Evolutionary conservation across 2,329 filamentous ascomycete species (phyloP), one percentile per base, ranked within the genome.

Genomic region (Camptophora hylomeconis): DNA sequence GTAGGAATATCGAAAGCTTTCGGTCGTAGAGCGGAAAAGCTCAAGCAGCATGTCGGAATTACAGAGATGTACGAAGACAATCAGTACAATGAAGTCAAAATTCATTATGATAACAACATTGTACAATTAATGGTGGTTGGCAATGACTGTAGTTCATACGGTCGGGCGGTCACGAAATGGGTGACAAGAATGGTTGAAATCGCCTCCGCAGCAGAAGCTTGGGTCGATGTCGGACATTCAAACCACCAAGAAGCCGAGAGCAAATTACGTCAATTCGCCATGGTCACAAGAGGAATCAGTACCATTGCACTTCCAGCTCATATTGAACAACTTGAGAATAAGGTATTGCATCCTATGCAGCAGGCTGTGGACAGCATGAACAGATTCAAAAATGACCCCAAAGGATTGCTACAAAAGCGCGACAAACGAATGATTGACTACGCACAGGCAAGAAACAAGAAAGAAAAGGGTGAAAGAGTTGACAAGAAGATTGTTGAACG

Each of bases 351-450:
- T 13, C 24, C 22, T 17, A 19, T 34, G 21, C 17, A 32, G 24
- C 30, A 30, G 46, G 33, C 17, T 7, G 30, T 30, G 21, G 30
- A 26, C 16, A 37, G 40, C 28, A 28, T 46, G n/a, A 33, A 32
- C 14, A 45, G 28, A 17, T 43, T 44, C 32, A 38, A 37, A 23
- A 33, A 30, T 11, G 40, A 43, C 23, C 84, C 87, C 2, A 80
- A 84, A 26, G 70, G 84, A 35, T 78, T 89, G 3, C 93, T 95
- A 72, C 81, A 84, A 49, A 93, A 95, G 59, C 79, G 89, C 14
- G 78, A 86, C 44, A 95, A 95, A 61, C 77, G 82, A n/a, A 70
- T 92, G 9, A 61, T 87, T 10, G 84, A 94, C 48, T 95, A 81
- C 52, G 82, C 87, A 40, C 80, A 80, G 42, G 82, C 72, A 43